phyloP scores from a whole-genome alignment of 2,329 filamentous ascomycete genomes.

The Epichloe aotearoae region DNA sequence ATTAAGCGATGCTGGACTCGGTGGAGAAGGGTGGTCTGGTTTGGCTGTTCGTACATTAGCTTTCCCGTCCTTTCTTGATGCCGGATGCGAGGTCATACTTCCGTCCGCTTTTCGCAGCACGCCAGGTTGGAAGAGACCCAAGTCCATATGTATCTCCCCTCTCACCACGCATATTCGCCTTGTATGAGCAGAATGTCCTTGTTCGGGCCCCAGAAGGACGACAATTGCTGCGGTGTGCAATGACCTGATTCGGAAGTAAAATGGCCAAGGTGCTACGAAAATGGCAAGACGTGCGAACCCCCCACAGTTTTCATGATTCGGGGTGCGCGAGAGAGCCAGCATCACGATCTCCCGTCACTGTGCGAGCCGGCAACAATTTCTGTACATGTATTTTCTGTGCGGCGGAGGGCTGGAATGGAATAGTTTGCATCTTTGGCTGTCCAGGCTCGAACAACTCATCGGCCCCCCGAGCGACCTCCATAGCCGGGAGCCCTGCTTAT shows the following conservation, averaged over 20 bases:
- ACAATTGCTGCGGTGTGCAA: not conserved
- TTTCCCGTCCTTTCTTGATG: constrained; percentile 17
- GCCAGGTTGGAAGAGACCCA: not conserved
- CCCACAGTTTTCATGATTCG: not conserved
- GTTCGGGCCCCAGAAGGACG: no score
- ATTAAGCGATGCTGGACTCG: constrained; percentile 15
- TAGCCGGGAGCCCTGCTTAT: constrained; percentile 3
- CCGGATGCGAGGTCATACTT: constrained; percentile 12
- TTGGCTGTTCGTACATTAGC: constrained; percentile 19
- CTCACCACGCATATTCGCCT: not conserved
- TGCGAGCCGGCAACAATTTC: not conserved
- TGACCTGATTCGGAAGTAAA: not conserved
- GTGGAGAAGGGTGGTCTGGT: constrained; percentile 11
- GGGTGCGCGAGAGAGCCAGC: not conserved
- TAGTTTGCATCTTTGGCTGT: not conserved
- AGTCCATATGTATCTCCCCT: not conserved
- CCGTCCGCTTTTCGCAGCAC: constrained; percentile 9
- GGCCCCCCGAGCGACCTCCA: not conserved
- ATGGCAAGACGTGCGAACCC: not conserved
- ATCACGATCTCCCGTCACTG: not conserved
- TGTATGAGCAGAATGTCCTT: no score
- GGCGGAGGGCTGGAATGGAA: not conserved
- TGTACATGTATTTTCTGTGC: not conserved
- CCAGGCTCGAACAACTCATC: constrained; percentile 3
- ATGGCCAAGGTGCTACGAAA: not conserved